Base-by-base conservation (phyloP, 352 stramenopile species). In the Globisporangium paroecandrum region DNA sequence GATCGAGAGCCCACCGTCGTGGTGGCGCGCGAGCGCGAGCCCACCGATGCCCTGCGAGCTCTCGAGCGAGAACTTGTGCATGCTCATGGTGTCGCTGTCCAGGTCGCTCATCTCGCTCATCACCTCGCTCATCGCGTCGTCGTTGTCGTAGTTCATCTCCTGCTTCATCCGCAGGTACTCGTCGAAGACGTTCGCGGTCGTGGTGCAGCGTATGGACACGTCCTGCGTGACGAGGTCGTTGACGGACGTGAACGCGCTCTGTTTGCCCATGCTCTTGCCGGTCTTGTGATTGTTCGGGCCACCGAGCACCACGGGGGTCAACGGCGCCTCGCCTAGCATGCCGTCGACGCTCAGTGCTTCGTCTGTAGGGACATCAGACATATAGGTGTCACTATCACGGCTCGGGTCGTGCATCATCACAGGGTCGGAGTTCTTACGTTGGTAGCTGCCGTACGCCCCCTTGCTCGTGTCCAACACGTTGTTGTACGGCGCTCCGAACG, bases 91-190 rank as follows among this genome's bases (percentile, higher is more conserved):
- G 49, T 82, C 79, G 62, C 81, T 87, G 57, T 84, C 79, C 47
- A 85, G 67, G 63, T 91, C 83, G 56, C 79, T 90, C 60, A 88
- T 77, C 13, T 91, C 83, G 51, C 79, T 90, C 60, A 88, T 75
- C 6, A 64, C 77, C 36, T 84, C 79, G 32, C 75, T 79, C 64
- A 83, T 79, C 46, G 64, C 78, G 51, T 79, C 62, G 64, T 74
- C 77, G 51, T 76, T 61, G 53, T 89, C 83, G 57, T 77, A 88
- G 64, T 89, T 74, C 81, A 89, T 88, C 71, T 91, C 83, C 34
- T 91, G 71, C 71, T 91, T 91, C 81, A 89, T 90, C 49, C 83
- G 83, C 60, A 91, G 62, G 61, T 91, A 91, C 75, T 91, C 83
- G 34, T 76, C 78, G 49, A 89, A 88, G 58, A 91, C 79, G 68